Evolutionary conservation across 495 filamentous ascomycete genomes (phyloP), one percentile per base, ranked within the genome.

Genomic region (Talaromyces nanjingensis): DNA sequence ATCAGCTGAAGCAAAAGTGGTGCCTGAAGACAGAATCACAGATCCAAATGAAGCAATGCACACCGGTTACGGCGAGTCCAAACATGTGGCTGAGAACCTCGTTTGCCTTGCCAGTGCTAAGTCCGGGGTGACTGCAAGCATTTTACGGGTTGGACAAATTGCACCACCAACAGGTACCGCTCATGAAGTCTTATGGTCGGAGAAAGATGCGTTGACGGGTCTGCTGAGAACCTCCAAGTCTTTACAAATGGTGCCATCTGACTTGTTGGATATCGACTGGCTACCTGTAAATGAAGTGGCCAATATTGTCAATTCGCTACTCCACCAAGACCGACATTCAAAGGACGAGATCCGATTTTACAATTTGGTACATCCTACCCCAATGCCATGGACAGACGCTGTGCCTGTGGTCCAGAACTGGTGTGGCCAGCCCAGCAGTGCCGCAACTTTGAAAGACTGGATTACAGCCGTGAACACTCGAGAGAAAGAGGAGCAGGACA

Each of bases 81-180:
- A 87, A 70, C 73, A 76, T 52, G 67, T 85, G 1, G 73, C 76
- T 7, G 82, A 84, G 52, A 67, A 75, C 3, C 73, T 87, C 12
- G 71, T 86, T 8, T 79, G 78, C 2, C 68, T 75, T 25, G 79
- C 79, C 8, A 65, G 72, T 67, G 9, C 69, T 70, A 34, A 68
- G 63, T 6, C 71, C 7, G 73, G 73, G n/a, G 72, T 86, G 2
- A 71, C 74, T 6, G 72, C 73, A 6, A 76, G 73, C 5, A 71
- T 84, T 16, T 74, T 79, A 60, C 77, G 85, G 0, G 77, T 86
- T 6, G 84, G 85, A 0, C 85, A 87, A 65, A 79, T 87, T 53
- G 79, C 55, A 34, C 55, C 55, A 4, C 16, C 55, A 5, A 25
- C 55, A 1, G 55, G 12, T 33, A 33, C 55, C 0, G 11, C n/a